Evolutionary conservation across 495 filamentous ascomycete species (phyloP).

Genomic region (Penicillium argentinense): DNA sequence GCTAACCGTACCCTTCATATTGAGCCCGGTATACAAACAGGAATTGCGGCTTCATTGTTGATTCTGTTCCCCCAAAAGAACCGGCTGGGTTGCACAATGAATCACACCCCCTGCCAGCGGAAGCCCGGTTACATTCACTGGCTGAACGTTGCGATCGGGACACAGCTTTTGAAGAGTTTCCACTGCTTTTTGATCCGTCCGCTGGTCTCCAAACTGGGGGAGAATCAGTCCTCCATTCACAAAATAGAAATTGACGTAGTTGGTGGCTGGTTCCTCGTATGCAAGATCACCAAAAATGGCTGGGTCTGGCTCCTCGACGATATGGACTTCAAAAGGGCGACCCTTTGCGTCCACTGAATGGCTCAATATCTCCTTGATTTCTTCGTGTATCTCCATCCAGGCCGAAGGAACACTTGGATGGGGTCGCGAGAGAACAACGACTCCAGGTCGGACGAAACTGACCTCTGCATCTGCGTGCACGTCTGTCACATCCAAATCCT

Average conservation of each 20-base stretch:
- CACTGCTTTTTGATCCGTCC: conserved; percentile 17
- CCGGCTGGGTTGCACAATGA: conserved; percentile 31
- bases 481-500: conserved; percentile 26
- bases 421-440: conserved; percentile 22
- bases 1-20: too few species aligned
- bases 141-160: conserved; percentile 20
- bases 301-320: conserved; percentile 22
- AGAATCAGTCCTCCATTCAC: conserved; percentile 28
- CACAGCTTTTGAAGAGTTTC: conserved; percentile 19
- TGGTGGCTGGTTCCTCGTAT: conserved; percentile 21
- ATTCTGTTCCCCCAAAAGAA: neutral
- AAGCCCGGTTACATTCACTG: conserved; percentile 26
- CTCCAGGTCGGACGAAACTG: conserved; percentile 24
- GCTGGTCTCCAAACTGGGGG: conserved; percentile 24
- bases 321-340: conserved; percentile 21
- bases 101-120: conserved; percentile 28
- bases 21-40: too few species aligned
- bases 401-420: conserved; percentile 8
- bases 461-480: conserved; percentile 28
- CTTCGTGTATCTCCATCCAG: conserved; percentile 23
- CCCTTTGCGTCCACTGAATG: conserved; percentile 25
- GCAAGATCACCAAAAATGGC: conserved; percentile 11
- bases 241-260: conserved; percentile 33
- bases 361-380: conserved; percentile 19
- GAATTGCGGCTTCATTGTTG: too few species aligned